Evolutionary conservation across 1,139 yeast genomes (phyloP).

Genomic region (Candida tetrigidarum): DNA sequence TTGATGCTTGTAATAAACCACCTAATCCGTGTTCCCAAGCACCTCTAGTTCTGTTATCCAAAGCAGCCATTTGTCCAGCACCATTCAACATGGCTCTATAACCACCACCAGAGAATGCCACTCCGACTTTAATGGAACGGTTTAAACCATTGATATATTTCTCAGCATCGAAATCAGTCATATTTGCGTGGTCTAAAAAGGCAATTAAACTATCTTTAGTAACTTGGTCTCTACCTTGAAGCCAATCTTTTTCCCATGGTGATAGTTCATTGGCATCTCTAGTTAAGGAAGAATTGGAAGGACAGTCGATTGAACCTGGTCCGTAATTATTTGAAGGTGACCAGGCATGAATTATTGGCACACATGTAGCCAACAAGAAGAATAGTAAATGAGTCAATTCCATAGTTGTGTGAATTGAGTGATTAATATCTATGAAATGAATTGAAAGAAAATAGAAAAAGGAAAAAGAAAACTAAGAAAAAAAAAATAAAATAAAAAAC

Average conservation of each 20-base stretch:
- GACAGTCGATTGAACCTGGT: constrained; percentile 67
- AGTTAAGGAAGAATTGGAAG: constrained; percentile 32
- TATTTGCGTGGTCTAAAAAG: constrained; percentile 63
- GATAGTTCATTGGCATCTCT: constrained; percentile 37
- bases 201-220: constrained; percentile 60
- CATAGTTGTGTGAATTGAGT: not conserved
- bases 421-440: not conserved
- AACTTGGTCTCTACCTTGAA: constrained; percentile 54
- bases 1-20: constrained; percentile 72
- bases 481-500: too few species aligned
- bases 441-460: not conserved
- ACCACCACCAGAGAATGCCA: constrained; percentile 53
- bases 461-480: not conserved
- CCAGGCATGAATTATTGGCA: constrained; percentile 38
- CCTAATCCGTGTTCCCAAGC: constrained; percentile 62
- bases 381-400: not conserved
- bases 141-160: constrained; percentile 45
- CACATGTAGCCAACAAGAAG: not conserved
- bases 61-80: constrained; percentile 47
- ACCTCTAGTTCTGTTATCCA: constrained; percentile 33
- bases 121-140: constrained; percentile 41
- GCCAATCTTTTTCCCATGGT: constrained; percentile 44
- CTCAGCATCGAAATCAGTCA: constrained; percentile 65
- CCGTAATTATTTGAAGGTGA: constrained; percentile 71
- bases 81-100: constrained; percentile 52